Evolutionary conservation across 2,329 filamentous ascomycete genomes (phyloP).

Genomic region (Fonsecaea erecta): DNA sequence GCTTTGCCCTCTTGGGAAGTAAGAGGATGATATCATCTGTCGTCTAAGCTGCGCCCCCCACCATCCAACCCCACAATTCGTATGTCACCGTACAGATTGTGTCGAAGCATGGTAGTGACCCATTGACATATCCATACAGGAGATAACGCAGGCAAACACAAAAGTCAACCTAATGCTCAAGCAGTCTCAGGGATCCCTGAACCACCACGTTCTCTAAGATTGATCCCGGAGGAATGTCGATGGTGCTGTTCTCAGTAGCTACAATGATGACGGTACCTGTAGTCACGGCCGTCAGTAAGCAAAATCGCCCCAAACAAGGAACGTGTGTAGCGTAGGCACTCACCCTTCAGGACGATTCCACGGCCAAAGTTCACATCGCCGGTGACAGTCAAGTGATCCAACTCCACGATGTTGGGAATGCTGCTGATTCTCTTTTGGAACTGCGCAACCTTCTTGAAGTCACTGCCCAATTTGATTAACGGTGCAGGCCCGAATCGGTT

Average conservation of each 20-base stretch:
- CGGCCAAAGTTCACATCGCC: slow-evolving; percentile 96
- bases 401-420: slow-evolving; percentile 57
- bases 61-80: neutral
- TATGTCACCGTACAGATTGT: neutral
- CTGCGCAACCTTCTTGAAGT: slow-evolving; percentile 99
- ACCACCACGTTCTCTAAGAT: slow-evolving; percentile 99
- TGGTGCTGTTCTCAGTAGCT: slow-evolving; percentile 95
- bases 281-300: slow-evolving; percentile 19
- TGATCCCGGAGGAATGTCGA: slow-evolving; percentile 94
- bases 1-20: slow-evolving; percentile 4
- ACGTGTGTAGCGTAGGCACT: neutral
- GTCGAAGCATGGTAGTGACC: neutral
- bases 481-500: slow-evolving; percentile 95
- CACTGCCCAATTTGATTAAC: slow-evolving; percentile 95
- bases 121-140: neutral
- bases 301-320: neutral
- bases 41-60: slow-evolving; percentile 1
- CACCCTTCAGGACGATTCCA: slow-evolving; percentile 90
- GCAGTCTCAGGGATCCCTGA: slow-evolving; percentile 84
- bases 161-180: slow-evolving; percentile 64
- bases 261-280: slow-evolving; percentile 90
- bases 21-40: slow-evolving; percentile 7
- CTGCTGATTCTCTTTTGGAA: slow-evolving; percentile 58
- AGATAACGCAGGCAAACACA: neutral
- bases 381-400: slow-evolving; percentile 88